Conservation (phyloP, 306 rosid genomes). For the Fragaria vesca region DNA sequence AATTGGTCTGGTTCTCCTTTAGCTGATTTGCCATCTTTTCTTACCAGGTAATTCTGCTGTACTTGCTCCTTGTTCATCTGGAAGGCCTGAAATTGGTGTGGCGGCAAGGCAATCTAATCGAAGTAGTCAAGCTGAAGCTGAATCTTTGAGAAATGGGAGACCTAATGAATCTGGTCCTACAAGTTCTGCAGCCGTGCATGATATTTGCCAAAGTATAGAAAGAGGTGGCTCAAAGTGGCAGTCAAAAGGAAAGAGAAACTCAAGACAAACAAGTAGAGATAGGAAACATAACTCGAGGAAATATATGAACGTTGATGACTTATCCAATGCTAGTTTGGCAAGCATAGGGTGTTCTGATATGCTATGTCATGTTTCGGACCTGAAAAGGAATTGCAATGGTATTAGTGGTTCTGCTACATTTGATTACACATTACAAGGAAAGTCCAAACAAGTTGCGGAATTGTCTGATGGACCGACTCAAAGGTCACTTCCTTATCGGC, state of each 20-base stretch:
- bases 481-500: constrained; percentile 80
- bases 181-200: constrained; percentile 48
- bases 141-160: constrained; percentile 41
- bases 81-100: constrained; percentile 41
- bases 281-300: constrained; percentile 58
- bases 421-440: constrained; percentile 37
- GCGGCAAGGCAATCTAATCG: constrained; percentile 50
- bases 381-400: constrained; percentile 49
- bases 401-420: constrained; percentile 30
- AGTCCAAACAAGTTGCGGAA: constrained; percentile 48
- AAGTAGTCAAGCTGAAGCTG: constrained; percentile 45
- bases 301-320: constrained; percentile 43
- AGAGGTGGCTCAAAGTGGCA: constrained; percentile 90
- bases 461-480: constrained; percentile 59
- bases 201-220: constrained; percentile 46
- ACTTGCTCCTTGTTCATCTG: constrained; percentile 48
- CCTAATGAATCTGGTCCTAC: constrained; percentile 55
- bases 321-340: constrained; percentile 40
- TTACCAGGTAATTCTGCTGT: constrained; percentile 49
- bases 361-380: constrained; percentile 42
- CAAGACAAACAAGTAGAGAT: constrained; percentile 59
- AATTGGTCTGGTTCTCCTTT: constrained; percentile 21
- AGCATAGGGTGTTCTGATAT: constrained; percentile 44
- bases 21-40: constrained; percentile 27
- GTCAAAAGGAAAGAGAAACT: constrained; percentile 89